phyloP scores from a whole-genome alignment of 345 rosid genomes.

The Microcos paniculata region DNA sequence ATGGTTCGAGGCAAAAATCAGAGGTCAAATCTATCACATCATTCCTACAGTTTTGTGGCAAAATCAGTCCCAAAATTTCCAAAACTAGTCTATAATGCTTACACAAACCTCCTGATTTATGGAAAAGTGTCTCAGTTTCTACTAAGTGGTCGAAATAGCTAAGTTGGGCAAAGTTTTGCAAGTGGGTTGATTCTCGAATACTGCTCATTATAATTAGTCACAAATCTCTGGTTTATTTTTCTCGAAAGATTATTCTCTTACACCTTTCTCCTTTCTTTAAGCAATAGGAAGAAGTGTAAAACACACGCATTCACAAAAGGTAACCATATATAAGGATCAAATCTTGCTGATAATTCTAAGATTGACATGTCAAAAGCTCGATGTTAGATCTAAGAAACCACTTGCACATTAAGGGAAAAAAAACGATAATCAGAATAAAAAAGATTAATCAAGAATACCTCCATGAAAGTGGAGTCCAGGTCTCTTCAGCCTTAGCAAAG shows the following conservation, averaged over 20 bases:
- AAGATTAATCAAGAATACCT: background rate
- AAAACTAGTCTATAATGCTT: background rate
- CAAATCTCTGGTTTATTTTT: background rate
- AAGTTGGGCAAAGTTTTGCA: conserved; percentile 7
- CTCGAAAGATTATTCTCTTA: conserved; percentile 14
- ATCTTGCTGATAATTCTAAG: background rate
- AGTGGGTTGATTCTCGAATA: conserved; percentile 9
- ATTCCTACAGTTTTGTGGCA: background rate
- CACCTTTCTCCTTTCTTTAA: conserved; percentile 9
- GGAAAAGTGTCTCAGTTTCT: conserved; percentile 1
- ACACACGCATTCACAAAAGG: conserved; percentile 17
- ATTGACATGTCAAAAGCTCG: background rate
- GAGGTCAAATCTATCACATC: conserved; percentile 31
- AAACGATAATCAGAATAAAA: conserved; percentile 4
- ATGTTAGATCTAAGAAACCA: conserved; percentile 11
- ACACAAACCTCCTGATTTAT: background rate
- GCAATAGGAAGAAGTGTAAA: conserved; percentile 15
- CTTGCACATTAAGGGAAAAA: conserved; percentile 1
- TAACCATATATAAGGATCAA: conserved; percentile 2
- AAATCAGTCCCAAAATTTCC: conserved; percentile 3
- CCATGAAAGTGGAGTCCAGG: background rate
- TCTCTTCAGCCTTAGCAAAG: conserved; percentile 22
- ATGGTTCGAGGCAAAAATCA: conserved; percentile 26
- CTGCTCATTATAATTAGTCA: background rate
- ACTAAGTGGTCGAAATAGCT: background rate